Base-by-base conservation (phyloP, 805 yeast species). In the Saccharomycopsis sp. region DNA sequence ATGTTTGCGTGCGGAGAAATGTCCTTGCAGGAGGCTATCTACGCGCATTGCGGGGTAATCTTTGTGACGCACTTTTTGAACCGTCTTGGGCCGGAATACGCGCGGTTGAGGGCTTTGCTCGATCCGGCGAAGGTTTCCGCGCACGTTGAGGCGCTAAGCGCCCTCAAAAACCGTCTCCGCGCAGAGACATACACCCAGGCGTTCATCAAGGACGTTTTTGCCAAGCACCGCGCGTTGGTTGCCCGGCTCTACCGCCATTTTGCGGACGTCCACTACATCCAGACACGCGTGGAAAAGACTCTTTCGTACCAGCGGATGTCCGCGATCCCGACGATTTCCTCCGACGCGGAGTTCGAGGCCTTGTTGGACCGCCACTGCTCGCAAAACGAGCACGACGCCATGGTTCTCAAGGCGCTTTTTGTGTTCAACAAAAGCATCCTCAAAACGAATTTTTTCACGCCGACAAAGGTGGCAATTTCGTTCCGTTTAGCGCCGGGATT, bases 1-100 rank as follows among this genome's bases (percentile, higher is more conserved):
- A 78, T 84, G 58, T 91, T 91, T 68, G 83, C 86, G 61, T 71
- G 76, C 54, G 87, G 92, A 56, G 84, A 83, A 64, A 79, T 92
- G 71, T 91, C 97, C 1, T 83, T 95, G 65, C 98, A 92, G 74
- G 99, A 94, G 74, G 83, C 91, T 51, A 85, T 91, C 58, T 94
- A 94, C 70, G 95, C 97, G 51, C 98, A 92, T 71, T 87, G 91
- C 71, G 96, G 92, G 66, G 86, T 88, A 51, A 88, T 90, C 61
- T 92, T 94, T 69, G 96, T 90, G 54, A 86, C 96, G 40, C 98
- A 94, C 73, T 94, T 92, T 75, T 80, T 92, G 71, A 94, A 94
- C 76, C 81, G 98, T 69, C 79, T 92, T 68, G 97, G 98, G 34
- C 83, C 95, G 1, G 97, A 91, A 72, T 91, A 88, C 72, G 81